A percentile compares a stretch with the other conserved stretches of the same genome.
phyloP scores from a whole-genome alignment of 176 grass and related monocot genomes.

The Zea luxurians region DNA sequence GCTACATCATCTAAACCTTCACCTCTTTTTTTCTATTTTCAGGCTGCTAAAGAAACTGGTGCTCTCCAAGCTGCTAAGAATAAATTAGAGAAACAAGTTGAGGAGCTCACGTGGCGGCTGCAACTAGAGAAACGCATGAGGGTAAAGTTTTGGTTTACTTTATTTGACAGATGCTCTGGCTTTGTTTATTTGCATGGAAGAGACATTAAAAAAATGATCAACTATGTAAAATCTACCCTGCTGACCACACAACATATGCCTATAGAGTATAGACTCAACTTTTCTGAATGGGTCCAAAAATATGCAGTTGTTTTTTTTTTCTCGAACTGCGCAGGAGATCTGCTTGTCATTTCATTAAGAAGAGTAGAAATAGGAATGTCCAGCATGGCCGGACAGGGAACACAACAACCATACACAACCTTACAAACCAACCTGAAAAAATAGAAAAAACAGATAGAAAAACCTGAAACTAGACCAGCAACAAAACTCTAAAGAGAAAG shows the following conservation, averaged over 20 bases:
- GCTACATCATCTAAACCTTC: constrained; percentile 30
- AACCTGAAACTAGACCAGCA: too few species aligned
- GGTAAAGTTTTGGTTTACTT: constrained; percentile 57
- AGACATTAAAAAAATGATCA: neutral
- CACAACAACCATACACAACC: too few species aligned
- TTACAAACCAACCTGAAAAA: too few species aligned
- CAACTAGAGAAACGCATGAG: constrained; percentile 94
- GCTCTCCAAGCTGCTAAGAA: constrained; percentile 97
- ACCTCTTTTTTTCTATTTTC: constrained; percentile 27
- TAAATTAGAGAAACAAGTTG: constrained; percentile 95
- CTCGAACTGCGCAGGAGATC: too few species aligned
- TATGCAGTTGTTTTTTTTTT: neutral
- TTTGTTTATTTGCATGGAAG: neutral
- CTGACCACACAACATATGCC: neutral
- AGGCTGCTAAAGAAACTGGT: constrained; percentile 99
- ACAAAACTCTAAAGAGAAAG: too few species aligned
- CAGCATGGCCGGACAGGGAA: too few species aligned
- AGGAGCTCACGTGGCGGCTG: constrained; percentile 87
- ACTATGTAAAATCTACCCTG: neutral
- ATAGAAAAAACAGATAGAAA: too few species aligned
- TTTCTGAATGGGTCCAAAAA: neutral
- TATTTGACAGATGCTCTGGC: constrained; percentile 17
- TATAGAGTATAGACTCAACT: neutral
- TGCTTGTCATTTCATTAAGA: too few species aligned
- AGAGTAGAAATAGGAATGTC: too few species aligned